Base-by-base conservation (phyloP, 768 basidiomycete species). In the Dictyophora rubrovolvata region DNA sequence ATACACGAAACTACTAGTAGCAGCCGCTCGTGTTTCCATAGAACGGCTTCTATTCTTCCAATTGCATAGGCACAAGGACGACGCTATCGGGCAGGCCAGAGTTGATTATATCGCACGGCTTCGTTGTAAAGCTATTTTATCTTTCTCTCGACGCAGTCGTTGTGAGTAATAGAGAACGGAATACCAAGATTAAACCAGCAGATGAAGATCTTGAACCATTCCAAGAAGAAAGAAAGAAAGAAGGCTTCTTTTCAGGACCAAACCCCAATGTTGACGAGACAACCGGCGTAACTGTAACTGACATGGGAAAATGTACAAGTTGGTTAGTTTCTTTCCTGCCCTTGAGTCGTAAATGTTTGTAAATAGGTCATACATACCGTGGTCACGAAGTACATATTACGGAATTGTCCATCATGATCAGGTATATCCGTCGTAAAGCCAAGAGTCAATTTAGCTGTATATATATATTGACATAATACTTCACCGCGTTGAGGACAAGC, bases 111-210 rank as follows among this genome's bases (percentile, higher is more conserved):
- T 91, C 20, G 86, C 87, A 60, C 68, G 69, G 33, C 70, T 89
- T 3, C 89, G 91, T 0, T 94, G 87, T 71, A 89, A 85, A 52
- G 92, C 89, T 0, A 88, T 97, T 60, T 91, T 91, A 2, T 69
- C 75, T 96, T 56, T 95, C 93, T 1, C 92, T 95, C 2, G 93
- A 97, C 70, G 87, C 90, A 0, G 75, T 89, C n/a, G 82, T 87
- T 46, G 76, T 85, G 1, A 86, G 89, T 9, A 93, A 92, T 64
- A 79, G 92, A 50, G 89, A 92, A 69, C 73, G 77, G 57, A 89
- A 92, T 65, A 81, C 82, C 46, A 78, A 81, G 57, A 80, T 77
- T 67, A 74, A 73, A 55, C 59, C 77, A 21, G 84, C 83, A 64
- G 86, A 79, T 47, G 71, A 79, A 56, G 83, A 85, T 66, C 63